phyloP scores from a whole-genome alignment of 2,329 filamentous ascomycete species.

The Phialophora chinensis region DNA sequence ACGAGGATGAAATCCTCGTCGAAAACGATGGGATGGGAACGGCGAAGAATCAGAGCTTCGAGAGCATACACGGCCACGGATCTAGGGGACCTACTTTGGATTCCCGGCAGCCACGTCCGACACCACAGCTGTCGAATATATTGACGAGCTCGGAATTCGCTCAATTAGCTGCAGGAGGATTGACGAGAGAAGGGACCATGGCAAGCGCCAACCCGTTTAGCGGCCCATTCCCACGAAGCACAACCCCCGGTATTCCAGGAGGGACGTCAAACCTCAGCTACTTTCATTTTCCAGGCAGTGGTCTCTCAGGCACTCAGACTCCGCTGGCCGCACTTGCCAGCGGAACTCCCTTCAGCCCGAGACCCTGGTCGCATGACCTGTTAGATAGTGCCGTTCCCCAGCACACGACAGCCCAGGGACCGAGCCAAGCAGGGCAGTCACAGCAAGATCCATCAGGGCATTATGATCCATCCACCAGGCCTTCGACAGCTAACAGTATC shows the following conservation, averaged over 20 bases:
- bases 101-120: slow-evolving; percentile 40
- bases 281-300: slow-evolving; percentile 55
- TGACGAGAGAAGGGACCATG: slow-evolving; percentile 11
- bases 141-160: slow-evolving; percentile 42
- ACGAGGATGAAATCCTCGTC: slow-evolving; percentile 47
- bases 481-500: slow-evolving; percentile 48
- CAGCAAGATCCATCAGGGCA: slow-evolving; percentile 41
- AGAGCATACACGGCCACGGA: neutral
- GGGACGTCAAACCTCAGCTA: slow-evolving; percentile 58
- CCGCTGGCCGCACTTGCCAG: slow-evolving; percentile 55
- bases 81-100: neutral
- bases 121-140: slow-evolving; percentile 43
- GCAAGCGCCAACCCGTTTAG: slow-evolving; percentile 48
- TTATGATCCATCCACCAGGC: slow-evolving; percentile 49
- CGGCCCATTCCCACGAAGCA: slow-evolving; percentile 51
- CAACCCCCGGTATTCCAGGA: slow-evolving; percentile 55
- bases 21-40: slow-evolving; percentile 25
- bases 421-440: neutral
- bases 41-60: neutral
- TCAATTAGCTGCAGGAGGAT: slow-evolving; percentile 45
- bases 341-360: slow-evolving; percentile 47
- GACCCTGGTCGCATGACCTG: slow-evolving; percentile 37
- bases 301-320: slow-evolving; percentile 56
- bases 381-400: neutral
- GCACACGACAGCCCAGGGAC: neutral